Percentiles rank a stretch among this genome's conserved stretches.
These are phyloP conservation scores for Neophaeococcomyces aloes DNA, from an alignment of 2,329 filamentous ascomycete species.

Conservation along the genomic window DNA sequence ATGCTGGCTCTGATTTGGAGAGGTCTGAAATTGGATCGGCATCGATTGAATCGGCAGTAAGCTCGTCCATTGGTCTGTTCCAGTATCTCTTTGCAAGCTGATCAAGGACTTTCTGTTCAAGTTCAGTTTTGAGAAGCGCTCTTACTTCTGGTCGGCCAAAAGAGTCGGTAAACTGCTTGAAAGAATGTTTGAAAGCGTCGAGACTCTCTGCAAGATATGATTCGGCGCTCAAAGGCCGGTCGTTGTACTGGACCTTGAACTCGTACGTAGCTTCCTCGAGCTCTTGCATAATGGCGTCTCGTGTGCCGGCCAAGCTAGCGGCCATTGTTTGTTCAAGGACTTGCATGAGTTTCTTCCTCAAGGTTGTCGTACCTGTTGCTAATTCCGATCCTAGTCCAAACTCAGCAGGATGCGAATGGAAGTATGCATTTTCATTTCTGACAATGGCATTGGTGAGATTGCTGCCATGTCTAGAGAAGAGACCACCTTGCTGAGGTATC, in stretches of 20 bases:
- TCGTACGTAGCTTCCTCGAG: conserved; percentile 95
- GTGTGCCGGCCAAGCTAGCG: conserved; percentile 74
- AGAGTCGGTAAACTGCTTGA: conserved; percentile 81
- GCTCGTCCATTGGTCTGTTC: conserved; percentile 87
- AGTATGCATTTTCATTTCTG: conserved; percentile 81
- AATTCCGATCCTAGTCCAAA: conserved; percentile 66
- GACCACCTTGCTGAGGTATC: conserved; percentile 55
- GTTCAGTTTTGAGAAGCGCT: conserved; percentile 76
- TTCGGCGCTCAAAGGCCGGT: conserved; percentile 85
- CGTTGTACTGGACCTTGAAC: conserved; percentile 99
- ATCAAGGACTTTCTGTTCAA: conserved; percentile 91
- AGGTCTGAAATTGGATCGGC: conserved; percentile 65
- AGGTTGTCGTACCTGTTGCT: conserved; percentile 68
- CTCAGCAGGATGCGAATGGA: conserved; percentile 69
- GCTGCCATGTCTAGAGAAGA: conserved; percentile 73
- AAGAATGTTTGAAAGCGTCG: conserved; percentile 94
- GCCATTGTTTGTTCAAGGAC: conserved; percentile 97
- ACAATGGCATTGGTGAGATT: conserved; percentile 73
- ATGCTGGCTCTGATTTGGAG: conserved; percentile 73
- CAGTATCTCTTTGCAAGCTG: conserved; percentile 88
- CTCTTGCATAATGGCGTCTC: conserved; percentile 86
- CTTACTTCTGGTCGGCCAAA: conserved; percentile 87
- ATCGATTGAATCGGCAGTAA: conserved; percentile 57
- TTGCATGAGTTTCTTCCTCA: conserved; percentile 93
- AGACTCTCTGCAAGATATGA: conserved; percentile 92